Conservation (phyloP, 495 filamentous ascomycete genomes). For the Aspergillus heteromorphus region DNA sequence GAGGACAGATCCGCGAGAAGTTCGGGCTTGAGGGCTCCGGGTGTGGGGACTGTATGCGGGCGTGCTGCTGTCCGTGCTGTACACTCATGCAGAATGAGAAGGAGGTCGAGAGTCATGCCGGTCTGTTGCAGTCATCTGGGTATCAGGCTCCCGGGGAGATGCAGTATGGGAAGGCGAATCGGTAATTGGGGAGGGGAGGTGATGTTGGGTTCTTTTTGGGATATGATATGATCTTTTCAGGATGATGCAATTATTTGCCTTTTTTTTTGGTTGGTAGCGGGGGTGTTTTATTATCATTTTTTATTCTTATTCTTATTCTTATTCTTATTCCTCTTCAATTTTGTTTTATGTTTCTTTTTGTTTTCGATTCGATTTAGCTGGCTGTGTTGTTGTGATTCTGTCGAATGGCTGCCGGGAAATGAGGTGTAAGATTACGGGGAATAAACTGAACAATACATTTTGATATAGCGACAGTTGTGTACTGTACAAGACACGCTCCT, state of each 20-base stretch:
- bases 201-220: background rate
- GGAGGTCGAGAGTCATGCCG: slow-evolving; percentile 32
- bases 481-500: slow-evolving; percentile 32
- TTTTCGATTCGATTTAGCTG: too few relatives aligned
- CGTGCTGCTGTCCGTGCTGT: slow-evolving; percentile 51
- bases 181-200: background rate
- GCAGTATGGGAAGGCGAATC: slow-evolving; percentile 12
- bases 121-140: slow-evolving; percentile 3
- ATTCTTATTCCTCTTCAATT: too few relatives aligned
- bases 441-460: slow-evolving; percentile 22
- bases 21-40: slow-evolving; percentile 51
- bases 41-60: slow-evolving; percentile 43
- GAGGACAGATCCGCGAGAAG: slow-evolving; percentile 45
- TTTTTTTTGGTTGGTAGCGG: background rate
- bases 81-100: slow-evolving; percentile 50
- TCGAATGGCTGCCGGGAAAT: too few relatives aligned
- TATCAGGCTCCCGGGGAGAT: slow-evolving; percentile 19
- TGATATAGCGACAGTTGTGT: slow-evolving; percentile 29
- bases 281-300: background rate
- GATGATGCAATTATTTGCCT: too few relatives aligned
- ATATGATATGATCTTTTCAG: background rate
- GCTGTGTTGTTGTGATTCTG: background rate
- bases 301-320: too few relatives aligned
- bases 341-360: too few relatives aligned
- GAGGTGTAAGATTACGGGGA: background rate